A percentile compares a stretch with the other conserved stretches of the same genome.
These are phyloP conservation scores for Teratosphaeria gauchensis DNA, from an alignment of 2,329 filamentous ascomycete genomes.

Conservation along the genomic window DNA sequence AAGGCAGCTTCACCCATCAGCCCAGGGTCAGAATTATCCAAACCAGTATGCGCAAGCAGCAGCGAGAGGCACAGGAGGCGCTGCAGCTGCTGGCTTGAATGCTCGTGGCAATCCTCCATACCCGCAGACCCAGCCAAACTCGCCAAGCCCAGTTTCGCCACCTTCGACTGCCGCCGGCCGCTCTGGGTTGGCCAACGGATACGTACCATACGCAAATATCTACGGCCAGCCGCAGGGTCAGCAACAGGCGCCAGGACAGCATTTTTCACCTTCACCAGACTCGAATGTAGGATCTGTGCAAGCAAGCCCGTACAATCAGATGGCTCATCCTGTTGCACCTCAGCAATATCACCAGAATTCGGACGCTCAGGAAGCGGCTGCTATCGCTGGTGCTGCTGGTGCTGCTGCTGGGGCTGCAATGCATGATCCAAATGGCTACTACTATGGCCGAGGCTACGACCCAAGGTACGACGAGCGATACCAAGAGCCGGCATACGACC, in stretches of 20 bases:
- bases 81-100: conserved; percentile 5
- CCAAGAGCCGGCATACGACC: conserved; percentile 8
- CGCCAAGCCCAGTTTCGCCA: neutral
- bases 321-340: conserved; percentile 6
- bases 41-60: conserved; percentile 2
- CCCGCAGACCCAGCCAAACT: conserved; percentile 4
- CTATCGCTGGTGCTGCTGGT: conserved; percentile 5
- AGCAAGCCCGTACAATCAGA: conserved; percentile 15
- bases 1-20: neutral
- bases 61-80: conserved; percentile 2
- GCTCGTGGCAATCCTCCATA: neutral
- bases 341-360: conserved; percentile 19
- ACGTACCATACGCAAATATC: conserved; percentile 27
- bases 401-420: conserved; percentile 3
- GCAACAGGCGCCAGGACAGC: conserved; percentile 1
- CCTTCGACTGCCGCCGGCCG: neutral
- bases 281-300: conserved; percentile 15
- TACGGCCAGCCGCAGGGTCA: conserved; percentile 16
- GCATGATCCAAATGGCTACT: neutral
- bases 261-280: conserved; percentile 8
- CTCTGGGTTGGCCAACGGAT: conserved; percentile 14
- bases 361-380: conserved; percentile 15
- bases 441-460: conserved; percentile 3
- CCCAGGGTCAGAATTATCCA: neutral
- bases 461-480: conserved; percentile 6